Conservation (phyloP, 2,329 filamentous ascomycete species). For the Cordyceps militaris region DNA sequence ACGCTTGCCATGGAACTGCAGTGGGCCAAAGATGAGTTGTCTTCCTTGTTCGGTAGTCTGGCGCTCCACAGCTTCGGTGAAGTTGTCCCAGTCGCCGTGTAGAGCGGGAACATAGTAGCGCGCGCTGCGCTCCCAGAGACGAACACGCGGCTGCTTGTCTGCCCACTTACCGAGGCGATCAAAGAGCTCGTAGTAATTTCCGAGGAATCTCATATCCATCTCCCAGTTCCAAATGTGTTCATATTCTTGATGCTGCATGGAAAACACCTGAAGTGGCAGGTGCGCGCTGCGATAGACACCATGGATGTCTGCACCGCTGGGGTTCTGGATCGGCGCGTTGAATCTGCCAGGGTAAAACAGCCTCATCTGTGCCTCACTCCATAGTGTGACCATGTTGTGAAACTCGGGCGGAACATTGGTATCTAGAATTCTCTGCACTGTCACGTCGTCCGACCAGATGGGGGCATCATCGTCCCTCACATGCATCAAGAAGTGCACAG, state of each 20-base stretch:
- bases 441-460: constrained; percentile 73
- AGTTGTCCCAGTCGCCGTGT: constrained; percentile 67
- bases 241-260: constrained; percentile 56
- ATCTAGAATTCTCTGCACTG: constrained; percentile 64
- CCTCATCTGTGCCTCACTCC: constrained; percentile 79
- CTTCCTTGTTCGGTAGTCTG: constrained; percentile 48
- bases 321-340: constrained; percentile 58
- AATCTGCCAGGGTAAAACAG: constrained; percentile 67
- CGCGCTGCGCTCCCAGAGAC: constrained; percentile 70
- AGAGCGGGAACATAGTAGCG: constrained; percentile 69
- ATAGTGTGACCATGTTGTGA: constrained; percentile 70
- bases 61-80: constrained; percentile 55
- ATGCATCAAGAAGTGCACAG: constrained; percentile 76
- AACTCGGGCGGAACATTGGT: constrained; percentile 65
- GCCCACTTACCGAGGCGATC: constrained; percentile 61
- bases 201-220: constrained; percentile 59
- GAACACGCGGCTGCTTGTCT: constrained; percentile 57
- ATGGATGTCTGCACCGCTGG: constrained; percentile 51
- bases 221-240: constrained; percentile 66
- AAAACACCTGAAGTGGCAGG: constrained; percentile 57
- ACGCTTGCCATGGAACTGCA: constrained; percentile 41
- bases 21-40: constrained; percentile 63
- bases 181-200: constrained; percentile 67
- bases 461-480: constrained; percentile 72
- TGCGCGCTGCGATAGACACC: constrained; percentile 63